Evolutionary conservation across 164 flowering plant species (phyloP).

Genomic region (Magnolia kwangsiensis): DNA sequence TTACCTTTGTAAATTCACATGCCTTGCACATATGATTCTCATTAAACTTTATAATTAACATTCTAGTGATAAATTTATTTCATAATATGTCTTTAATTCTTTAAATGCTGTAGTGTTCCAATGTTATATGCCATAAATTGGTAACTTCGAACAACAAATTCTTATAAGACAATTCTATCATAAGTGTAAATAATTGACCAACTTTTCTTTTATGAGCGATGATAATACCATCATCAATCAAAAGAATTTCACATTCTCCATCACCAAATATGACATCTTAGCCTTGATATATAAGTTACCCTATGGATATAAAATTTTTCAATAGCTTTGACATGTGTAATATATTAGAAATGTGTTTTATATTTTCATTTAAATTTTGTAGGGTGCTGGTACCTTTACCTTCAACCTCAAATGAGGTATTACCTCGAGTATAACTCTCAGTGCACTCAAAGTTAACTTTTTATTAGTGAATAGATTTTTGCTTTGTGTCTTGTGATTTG

Average conservation of each 20-base stretch:
- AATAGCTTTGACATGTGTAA: background rate
- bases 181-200: background rate
- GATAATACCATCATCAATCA: background rate
- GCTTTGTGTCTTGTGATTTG: background rate
- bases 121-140: background rate
- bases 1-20: too few species aligned
- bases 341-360: background rate
- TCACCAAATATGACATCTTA: background rate
- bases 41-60: too few species aligned
- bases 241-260: constrained; percentile 1
- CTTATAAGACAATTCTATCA: background rate
- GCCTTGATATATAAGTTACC: constrained; percentile 6
- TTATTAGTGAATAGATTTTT: background rate
- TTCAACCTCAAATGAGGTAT: background rate
- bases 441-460: background rate
- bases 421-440: background rate
- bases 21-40: too few species aligned
- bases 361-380: background rate
- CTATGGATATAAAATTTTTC: constrained; percentile 2
- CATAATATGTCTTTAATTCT: too few species aligned
- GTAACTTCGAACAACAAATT: background rate
- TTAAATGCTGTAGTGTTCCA: background rate
- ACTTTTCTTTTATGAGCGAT: background rate
- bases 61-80: too few species aligned
- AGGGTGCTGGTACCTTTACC: background rate